Base-by-base conservation (phyloP, 139 green algal species). In the Ulvella scutata region DNA sequence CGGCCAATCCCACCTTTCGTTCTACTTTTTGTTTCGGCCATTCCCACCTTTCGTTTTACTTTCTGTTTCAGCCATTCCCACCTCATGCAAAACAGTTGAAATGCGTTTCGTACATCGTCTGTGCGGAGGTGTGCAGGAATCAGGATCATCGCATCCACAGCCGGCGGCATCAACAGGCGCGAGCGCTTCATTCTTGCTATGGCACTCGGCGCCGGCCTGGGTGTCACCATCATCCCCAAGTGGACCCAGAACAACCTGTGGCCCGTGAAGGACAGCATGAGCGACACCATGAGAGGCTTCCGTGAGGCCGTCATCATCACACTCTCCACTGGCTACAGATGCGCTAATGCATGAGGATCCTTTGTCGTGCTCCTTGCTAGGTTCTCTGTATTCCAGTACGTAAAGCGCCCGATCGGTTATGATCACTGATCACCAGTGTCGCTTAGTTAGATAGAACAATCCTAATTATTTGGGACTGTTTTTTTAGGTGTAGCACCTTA, bases 181-280 rank as follows among this genome's bases (percentile, higher is more conserved):
- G 80, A 79, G 3, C 82, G 86, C 36, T 90, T 88, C 82, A 90
- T 90, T 75, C 40, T 88, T 44, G 79, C 77, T 3, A 62, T 90
- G 10, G 77, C 74, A 7, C 61, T 88, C 10, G 85, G 81, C 29
- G 36, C 75, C 28, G 78, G 78, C 3, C 43, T 90, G 3, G 86
- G 82, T 0, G 80, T 88, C 6, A 82, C 78, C 4, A 59, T 90
- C 43, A 76, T 85, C 26, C 79, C 76, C 2, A 61, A 80, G 60
- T 86, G 79, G 79, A 72, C 82, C 2, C 75, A 77, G 3, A 83
- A 82, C 78, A 79, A 83, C 23, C 44, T 87, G 40, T 87, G 82
- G 82, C 77, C 79, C 2, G 37, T 79, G 4, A 80, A 76, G 13
- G 60, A 75, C 28, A 61, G 62, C 51, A 74, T 73, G 26, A 38